Percentiles rank a stretch among this genome's conserved stretches.
These are phyloP conservation scores for Ceratocystis harringtonii DNA, from an alignment of 2,329 filamentous ascomycete species.

Conservation along the genomic window DNA sequence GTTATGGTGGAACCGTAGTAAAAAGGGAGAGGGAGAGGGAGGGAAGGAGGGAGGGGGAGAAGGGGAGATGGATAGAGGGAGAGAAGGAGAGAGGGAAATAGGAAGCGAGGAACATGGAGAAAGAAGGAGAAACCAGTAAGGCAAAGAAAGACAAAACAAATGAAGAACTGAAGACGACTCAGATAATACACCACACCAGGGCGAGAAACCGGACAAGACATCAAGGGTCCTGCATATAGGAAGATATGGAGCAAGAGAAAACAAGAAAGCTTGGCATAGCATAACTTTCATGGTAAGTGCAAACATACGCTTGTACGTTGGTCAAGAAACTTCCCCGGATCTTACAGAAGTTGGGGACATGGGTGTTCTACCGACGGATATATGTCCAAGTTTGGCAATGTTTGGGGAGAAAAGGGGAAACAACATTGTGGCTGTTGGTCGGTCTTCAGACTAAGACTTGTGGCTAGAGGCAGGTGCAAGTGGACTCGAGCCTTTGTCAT, in stretches of 20 bases:
- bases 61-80: background rate
- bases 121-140: background rate
- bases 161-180: background rate
- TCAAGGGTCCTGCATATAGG: background rate
- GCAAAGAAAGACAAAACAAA: background rate
- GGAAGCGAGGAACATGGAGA: background rate
- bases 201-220: background rate
- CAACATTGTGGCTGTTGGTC: background rate
- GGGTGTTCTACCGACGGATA: background rate
- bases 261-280: background rate
- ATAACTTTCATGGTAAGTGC: background rate
- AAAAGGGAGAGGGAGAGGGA: background rate
- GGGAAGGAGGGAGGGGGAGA: background rate
- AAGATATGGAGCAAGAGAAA: background rate
- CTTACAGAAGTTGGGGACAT: background rate
- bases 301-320: background rate
- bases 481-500: too few species aligned
- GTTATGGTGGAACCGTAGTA: background rate
- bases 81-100: background rate
- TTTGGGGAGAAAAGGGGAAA: background rate
- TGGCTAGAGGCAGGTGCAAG: background rate
- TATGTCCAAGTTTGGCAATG: background rate
- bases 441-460: background rate
- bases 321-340: background rate
- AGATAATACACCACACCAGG: too few species aligned